These are phyloP conservation scores for Eragrostis curvula DNA, from an alignment of 176 grass and related monocot species.

Conservation along the genomic window DNA sequence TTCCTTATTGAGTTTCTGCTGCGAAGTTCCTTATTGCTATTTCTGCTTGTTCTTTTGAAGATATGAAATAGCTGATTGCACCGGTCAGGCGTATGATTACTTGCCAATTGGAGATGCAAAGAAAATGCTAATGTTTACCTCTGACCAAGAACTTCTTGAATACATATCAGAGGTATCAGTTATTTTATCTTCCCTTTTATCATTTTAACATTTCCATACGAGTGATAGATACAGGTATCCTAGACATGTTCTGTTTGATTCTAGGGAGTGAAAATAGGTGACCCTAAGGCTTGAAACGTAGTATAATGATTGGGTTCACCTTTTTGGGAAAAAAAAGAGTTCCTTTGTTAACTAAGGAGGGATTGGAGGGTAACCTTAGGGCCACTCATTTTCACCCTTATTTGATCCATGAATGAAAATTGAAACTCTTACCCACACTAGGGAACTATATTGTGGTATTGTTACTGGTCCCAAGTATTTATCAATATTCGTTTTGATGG, in stretches of 20 bases:
- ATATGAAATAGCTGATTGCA: conserved; percentile 85
- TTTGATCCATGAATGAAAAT: background rate
- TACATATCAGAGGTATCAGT: conserved; percentile 74
- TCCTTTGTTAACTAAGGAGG: background rate
- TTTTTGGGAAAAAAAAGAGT: background rate
- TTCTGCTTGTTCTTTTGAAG: conserved; percentile 30
- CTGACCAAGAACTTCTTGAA: conserved; percentile 67
- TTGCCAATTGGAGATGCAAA: conserved; percentile 62
- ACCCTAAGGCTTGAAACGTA: too few relatives aligned
- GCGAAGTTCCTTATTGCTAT: conserved; percentile 29
- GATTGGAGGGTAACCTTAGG: background rate
- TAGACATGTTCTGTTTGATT: background rate
- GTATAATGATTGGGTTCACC: background rate
- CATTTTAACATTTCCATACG: background rate
- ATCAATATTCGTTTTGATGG: conserved; percentile 16
- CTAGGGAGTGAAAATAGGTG: background rate
- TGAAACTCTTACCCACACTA: background rate
- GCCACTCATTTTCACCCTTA: background rate
- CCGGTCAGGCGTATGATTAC: conserved; percentile 77
- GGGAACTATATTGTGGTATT: background rate
- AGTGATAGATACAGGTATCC: background rate
- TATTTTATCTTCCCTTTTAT: background rate
- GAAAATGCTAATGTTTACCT: conserved; percentile 75
- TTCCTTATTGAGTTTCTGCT: background rate
- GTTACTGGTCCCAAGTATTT: background rate